Conservation (phyloP, 805 yeast species). For the Candida boleticola region DNA sequence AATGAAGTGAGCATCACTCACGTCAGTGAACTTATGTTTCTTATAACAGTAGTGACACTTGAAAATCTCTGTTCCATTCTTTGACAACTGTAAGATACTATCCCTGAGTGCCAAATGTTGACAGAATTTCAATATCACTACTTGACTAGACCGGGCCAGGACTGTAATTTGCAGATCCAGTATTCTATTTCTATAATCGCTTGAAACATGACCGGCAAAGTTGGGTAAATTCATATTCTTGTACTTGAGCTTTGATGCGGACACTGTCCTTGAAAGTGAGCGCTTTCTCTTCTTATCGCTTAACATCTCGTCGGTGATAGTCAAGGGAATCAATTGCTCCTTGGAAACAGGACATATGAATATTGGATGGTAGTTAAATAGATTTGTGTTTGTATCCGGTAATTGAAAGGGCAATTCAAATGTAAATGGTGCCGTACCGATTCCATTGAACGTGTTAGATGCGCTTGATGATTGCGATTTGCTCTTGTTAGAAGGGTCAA, state of each 20-base stretch:
- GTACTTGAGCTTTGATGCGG: neutral
- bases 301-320: slow-evolving; percentile 5
- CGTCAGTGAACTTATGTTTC: slow-evolving; percentile 39
- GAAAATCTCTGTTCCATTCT: slow-evolving; percentile 37
- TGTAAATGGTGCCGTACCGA: slow-evolving; percentile 18
- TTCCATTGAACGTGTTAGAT: neutral
- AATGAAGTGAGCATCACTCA: slow-evolving; percentile 40
- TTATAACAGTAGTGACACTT: slow-evolving; percentile 47
- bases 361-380: slow-evolving; percentile 42
- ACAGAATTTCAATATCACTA: slow-evolving; percentile 40
- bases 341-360: slow-evolving; percentile 46
- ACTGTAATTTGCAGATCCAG: neutral
- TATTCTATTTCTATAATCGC: neutral
- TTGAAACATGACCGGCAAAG: neutral
- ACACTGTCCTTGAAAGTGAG: neutral
- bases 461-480: neutral
- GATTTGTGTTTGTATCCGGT: slow-evolving; percentile 37
- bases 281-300: slow-evolving; percentile 1
- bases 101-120: slow-evolving; percentile 42
- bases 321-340: slow-evolving; percentile 40
- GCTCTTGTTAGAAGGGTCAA: neutral
- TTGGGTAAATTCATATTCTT: neutral
- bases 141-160: slow-evolving; percentile 24
- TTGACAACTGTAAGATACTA: slow-evolving; percentile 40
- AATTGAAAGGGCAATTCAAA: slow-evolving; percentile 42